Conservation (phyloP, 148 eudicot species). For the Talinum fruticosum region DNA sequence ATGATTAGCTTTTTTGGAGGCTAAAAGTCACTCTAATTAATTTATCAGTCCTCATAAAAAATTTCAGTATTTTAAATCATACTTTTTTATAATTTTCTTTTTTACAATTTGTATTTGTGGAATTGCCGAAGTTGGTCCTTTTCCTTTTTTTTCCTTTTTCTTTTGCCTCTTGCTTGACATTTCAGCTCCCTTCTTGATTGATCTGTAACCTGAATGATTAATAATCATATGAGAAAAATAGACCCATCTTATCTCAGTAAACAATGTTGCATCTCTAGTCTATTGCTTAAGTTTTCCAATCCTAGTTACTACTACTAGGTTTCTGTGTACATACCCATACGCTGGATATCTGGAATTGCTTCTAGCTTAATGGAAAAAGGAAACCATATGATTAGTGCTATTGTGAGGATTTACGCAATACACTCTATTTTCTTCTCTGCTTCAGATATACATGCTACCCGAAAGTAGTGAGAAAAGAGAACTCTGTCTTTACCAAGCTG, state of each 20-base stretch:
- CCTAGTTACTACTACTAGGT: neutral
- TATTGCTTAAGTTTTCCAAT: neutral
- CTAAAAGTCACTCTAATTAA: too few relatives aligned
- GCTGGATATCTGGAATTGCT: neutral
- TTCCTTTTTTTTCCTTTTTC: too few relatives aligned
- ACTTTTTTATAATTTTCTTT: too few relatives aligned
- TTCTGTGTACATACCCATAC: neutral
- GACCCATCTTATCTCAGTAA: neutral
- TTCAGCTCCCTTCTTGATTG: neutral
- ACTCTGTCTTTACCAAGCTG: slow-evolving; percentile 74
- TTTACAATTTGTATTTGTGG: neutral
- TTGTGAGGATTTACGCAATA: neutral
- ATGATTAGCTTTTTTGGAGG: too few relatives aligned
- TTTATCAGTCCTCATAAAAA: too few relatives aligned
- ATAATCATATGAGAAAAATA: neutral
- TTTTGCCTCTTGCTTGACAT: neutral
- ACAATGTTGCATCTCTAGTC: neutral
- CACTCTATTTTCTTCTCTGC: neutral
- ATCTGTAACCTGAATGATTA: neutral
- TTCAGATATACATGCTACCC: slow-evolving; percentile 89
- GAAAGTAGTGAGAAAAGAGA: slow-evolving; percentile 83
- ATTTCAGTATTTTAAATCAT: too few relatives aligned
- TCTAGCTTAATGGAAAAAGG: neutral
- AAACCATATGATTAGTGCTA: neutral
- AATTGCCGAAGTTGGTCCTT: neutral